These are phyloP conservation scores for Leucaena leucocephala DNA, from an alignment of 306 rosid species.

Conservation along the genomic window DNA sequence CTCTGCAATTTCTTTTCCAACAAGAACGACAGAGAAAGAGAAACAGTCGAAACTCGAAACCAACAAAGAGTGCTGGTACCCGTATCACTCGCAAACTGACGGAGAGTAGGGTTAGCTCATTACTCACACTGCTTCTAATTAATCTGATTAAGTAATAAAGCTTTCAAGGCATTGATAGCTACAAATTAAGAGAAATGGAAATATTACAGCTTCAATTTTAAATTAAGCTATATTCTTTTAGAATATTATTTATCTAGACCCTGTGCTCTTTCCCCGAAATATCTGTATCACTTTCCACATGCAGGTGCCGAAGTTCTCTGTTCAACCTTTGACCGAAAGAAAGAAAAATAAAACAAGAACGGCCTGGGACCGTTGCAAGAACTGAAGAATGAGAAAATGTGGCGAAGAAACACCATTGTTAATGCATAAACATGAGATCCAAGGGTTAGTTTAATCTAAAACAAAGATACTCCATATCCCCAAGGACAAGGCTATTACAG, in stretches of 20 bases:
- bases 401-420: constrained; percentile 14
- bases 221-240: too few relatives aligned
- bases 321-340: neutral
- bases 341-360: too few relatives aligned
- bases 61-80: neutral
- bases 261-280: neutral
- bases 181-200: neutral
- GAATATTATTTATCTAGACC: too few relatives aligned
- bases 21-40: neutral
- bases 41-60: constrained; percentile 17
- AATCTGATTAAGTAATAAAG: constrained; percentile 37
- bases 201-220: too few relatives aligned
- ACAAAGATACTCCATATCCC: constrained; percentile 31
- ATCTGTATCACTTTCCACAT: neutral
- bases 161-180: constrained; percentile 41
- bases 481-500: constrained; percentile 10
- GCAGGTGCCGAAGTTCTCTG: neutral
- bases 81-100: constrained; percentile 24
- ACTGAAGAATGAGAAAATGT: neutral
- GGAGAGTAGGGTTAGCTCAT: neutral
- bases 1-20: neutral
- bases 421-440: constrained; percentile 22
- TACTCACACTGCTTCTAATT: neutral
- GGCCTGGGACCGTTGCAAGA: too few relatives aligned
- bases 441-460: constrained; percentile 31